Evolutionary conservation across 805 yeast genomes (phyloP).

Genomic region (Torulaspora indica): DNA sequence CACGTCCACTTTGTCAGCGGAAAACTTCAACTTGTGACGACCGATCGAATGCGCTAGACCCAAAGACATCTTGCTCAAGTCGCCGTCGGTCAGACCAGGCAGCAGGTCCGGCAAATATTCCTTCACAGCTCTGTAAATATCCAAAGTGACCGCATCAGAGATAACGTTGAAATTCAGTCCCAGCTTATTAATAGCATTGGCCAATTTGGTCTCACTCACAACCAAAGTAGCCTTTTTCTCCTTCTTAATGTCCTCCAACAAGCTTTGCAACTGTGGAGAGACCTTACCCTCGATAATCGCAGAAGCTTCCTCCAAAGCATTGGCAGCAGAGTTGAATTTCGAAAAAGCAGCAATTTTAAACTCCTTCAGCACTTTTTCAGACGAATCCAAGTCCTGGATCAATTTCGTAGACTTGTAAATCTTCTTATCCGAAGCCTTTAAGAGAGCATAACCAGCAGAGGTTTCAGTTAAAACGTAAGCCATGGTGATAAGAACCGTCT

Average conservation of each 20-base stretch:
- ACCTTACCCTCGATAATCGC: conserved; percentile 92
- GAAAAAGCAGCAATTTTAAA: conserved; percentile 94
- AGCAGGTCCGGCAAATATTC: conserved; percentile 89
- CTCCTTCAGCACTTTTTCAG: conserved; percentile 82
- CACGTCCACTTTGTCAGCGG: conserved; percentile 97
- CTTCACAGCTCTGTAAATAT: conserved; percentile 90
- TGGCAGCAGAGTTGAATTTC: conserved; percentile 89
- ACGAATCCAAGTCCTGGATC: conserved; percentile 69
- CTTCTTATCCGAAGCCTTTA: conserved; percentile 97
- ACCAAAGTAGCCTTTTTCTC: conserved; percentile 83
- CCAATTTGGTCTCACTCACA: conserved; percentile 93
- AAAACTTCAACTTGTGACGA: conserved; percentile 94
- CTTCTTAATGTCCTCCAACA: conserved; percentile 69
- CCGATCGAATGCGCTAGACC: conserved; percentile 99
- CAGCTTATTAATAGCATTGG: conserved; percentile 91
- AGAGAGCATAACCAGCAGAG: conserved; percentile 96
- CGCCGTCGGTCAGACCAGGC: conserved; percentile 86
- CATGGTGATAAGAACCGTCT: conserved; percentile 40
- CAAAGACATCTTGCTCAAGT: conserved; percentile 88
- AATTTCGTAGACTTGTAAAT: conserved; percentile 78
- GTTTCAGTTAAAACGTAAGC: conserved; percentile 94
- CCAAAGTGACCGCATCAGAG: conserved; percentile 91
- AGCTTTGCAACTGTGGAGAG: conserved; percentile 69
- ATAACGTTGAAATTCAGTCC: conserved; percentile 84
- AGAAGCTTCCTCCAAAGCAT: conserved; percentile 92